Evolutionary conservation across 176 grass and related monocot genomes (phyloP), one percentile per base, ranked within the genome.

Genomic region (Phoenix roebelenii): DNA sequence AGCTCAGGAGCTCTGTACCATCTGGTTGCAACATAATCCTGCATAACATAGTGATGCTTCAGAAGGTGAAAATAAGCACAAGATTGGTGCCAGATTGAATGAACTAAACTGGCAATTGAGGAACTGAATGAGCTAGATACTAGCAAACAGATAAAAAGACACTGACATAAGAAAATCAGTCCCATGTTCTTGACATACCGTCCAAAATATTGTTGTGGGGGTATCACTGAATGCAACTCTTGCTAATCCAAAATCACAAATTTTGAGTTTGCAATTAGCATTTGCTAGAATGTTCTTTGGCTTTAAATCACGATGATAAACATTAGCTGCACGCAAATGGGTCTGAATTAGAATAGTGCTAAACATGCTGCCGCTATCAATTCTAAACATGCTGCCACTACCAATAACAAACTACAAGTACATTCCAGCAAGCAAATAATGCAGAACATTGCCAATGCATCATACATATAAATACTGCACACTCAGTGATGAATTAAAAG

Each of bases 1-100:
- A 95, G 63, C 83, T 95, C 90, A 50, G 90, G 90, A 62, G 90
- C 90, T 56, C 92, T 83, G 51, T 97, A 97, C 92, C 92, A 97
- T 82, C 92, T 97, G 52, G 92, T 97, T 23, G 92, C 92, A 70
- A 97, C 92, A 61, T 97, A 97, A 80, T 97, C 92, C 92, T 97
- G 87, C 51, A 67, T 71, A 35, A 79, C 2, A 10, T 71, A 44
- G 9, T 60, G 56, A 19, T 18, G 2, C 24, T 26, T 19, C 19
- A 52, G 39, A 71, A 59, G 22, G 55, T 51, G 1, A 52, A 51
- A 71, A 49, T 0, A 74, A 57, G 52, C 22, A 71, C 18, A 68
- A 66, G 51, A 44, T 14, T 44, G 9, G 35, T 44, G 1, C 35
- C 3, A 44, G 35, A 44, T 12, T 44, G 12, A 29, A 29, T 30